Evolutionary conservation across 257 asterid species (phyloP).

Genomic region (Nicotiana tomentosiformis): DNA sequence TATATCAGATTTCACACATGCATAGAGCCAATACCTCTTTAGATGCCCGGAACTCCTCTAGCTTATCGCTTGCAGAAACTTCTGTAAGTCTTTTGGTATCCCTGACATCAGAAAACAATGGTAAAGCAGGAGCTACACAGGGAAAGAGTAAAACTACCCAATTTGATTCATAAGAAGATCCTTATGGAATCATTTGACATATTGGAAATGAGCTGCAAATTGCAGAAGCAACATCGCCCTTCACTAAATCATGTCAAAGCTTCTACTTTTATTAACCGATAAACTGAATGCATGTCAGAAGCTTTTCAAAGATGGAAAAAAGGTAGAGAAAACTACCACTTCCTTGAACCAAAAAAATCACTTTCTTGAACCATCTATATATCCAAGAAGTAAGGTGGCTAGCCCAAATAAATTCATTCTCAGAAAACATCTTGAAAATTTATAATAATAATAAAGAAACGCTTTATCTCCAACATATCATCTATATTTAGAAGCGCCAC

Average conservation of each 20-base stretch:
- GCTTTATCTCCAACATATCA: neutral
- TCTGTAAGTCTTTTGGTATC: conserved; percentile 54
- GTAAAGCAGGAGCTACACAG: neutral
- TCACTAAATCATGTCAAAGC: neutral
- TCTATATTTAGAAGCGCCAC: neutral
- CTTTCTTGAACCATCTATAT: neutral
- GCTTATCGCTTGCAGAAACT: conserved; percentile 87
- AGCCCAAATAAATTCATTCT: neutral
- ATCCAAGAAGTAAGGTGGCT: conserved; percentile 1
- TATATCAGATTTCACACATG: neutral
- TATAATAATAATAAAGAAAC: neutral
- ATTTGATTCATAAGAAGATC: neutral
- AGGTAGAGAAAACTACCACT: neutral
- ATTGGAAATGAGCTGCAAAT: neutral
- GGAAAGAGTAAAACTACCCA: neutral
- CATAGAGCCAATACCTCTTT: conserved; percentile 63
- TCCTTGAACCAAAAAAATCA: conserved; percentile 2
- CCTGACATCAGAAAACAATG: conserved; percentile 35
- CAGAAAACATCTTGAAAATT: neutral
- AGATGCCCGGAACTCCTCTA: conserved; percentile 91
- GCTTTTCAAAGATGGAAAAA: neutral
- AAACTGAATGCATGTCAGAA: conserved; percentile 5
- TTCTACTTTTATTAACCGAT: neutral
- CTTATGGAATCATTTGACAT: neutral
- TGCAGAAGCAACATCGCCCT: neutral